Evolutionary conservation across 1,284 basidiomycete genomes (phyloP).

Genomic region (Mycosarcoma mackinlayi): DNA sequence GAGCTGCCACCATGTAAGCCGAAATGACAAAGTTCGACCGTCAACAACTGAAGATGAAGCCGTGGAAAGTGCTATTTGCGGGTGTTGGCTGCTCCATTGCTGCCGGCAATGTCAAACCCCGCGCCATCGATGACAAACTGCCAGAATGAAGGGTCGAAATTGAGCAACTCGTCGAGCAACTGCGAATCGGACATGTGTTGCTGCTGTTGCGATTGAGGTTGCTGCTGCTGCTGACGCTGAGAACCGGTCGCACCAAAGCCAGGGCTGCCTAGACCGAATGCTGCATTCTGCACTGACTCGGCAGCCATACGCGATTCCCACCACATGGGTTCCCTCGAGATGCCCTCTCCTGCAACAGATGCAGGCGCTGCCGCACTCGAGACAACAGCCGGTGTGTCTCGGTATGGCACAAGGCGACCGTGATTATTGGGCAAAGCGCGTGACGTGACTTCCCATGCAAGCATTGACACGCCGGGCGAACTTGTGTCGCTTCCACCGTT

Average conservation of each 20-base stretch:
- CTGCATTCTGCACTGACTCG: not conserved
- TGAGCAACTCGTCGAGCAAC: constrained; percentile 33
- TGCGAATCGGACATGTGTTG: constrained; percentile 34
- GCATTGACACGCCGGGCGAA: constrained; percentile 1
- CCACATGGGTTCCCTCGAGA: constrained; percentile 27
- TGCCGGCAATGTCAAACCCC: not conserved
- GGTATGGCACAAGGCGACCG: not conserved
- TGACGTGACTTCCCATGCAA: constrained; percentile 1
- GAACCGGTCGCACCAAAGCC: not conserved
- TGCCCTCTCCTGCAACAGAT: not conserved
- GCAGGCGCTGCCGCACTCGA: not conserved
- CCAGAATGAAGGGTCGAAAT: constrained; percentile 39
- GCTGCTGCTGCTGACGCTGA: not conserved
- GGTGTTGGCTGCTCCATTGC: not conserved
- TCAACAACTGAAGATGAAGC: not conserved
- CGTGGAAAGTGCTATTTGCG: too few species aligned
- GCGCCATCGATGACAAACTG: constrained; percentile 33
- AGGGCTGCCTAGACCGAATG: not conserved
- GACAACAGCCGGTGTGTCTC: not conserved
- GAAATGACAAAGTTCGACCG: not conserved
- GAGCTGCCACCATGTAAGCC: not conserved
- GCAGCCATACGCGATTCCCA: constrained; percentile 17
- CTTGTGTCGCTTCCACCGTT: not conserved
- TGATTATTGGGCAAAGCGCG: not conserved
- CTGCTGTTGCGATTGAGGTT: not conserved